Evolutionary conservation across 345 rosid genomes (phyloP).

Genomic region (Populus ilicifolia): DNA sequence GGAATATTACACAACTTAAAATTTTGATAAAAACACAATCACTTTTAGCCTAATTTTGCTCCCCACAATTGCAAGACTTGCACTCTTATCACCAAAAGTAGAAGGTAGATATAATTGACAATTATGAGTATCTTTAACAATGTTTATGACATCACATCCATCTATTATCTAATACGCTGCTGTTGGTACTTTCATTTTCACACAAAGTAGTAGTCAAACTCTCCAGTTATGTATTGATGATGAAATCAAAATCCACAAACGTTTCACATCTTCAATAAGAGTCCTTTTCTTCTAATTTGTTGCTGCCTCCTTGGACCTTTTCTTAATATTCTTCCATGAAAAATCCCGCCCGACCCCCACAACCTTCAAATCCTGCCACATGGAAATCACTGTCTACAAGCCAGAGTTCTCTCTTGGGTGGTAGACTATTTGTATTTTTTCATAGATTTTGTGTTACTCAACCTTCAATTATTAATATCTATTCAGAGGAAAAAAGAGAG

Average conservation of each 20-base stretch:
- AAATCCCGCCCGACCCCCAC: background rate
- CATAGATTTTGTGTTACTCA: too few relatives aligned
- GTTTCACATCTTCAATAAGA: background rate
- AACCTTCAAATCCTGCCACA: background rate
- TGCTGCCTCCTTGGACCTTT: background rate
- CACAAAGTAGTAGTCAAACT: constrained; percentile 6
- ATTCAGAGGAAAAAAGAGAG: too few relatives aligned
- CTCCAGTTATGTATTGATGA: background rate
- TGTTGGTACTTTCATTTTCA: constrained; percentile 9
- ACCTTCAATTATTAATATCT: too few relatives aligned
- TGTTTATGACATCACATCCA: background rate
- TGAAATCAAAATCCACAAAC: constrained; percentile 1
- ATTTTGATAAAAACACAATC: background rate
- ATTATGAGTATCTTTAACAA: background rate
- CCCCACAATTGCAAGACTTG: background rate
- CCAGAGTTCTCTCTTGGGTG: background rate
- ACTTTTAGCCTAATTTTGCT: background rate
- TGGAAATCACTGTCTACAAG: background rate
- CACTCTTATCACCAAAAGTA: too few relatives aligned
- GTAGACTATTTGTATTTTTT: background rate
- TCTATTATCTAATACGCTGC: background rate
- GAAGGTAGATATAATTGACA: background rate
- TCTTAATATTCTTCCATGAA: background rate
- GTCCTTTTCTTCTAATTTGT: background rate
- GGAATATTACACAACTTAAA: too few relatives aligned